phyloP scores from a whole-genome alignment of 306 rosid species.

The Castanea sativa region DNA sequence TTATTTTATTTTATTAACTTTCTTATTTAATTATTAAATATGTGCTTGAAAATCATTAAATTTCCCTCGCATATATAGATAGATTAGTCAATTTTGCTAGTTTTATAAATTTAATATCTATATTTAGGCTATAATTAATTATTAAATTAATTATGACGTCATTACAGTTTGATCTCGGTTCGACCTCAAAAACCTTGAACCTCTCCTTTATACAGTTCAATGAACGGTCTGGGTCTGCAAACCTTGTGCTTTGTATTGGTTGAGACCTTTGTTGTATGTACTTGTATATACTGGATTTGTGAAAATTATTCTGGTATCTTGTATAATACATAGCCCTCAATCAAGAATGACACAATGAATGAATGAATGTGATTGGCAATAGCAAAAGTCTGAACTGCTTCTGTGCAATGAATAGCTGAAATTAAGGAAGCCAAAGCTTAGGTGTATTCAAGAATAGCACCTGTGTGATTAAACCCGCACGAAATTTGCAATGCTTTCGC shows the following conservation, averaged over 20 bases:
- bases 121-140: no score
- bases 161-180: no score
- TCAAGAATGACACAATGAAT: slow-evolving; percentile 1
- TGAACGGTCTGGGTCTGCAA: no score
- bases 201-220: no score
- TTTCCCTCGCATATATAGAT: no score
- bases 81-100: no score
- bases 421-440: slow-evolving; percentile 29
- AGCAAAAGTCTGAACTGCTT: neutral
- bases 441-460: slow-evolving; percentile 66
- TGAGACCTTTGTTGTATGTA: slow-evolving; percentile 10
- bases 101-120: no score
- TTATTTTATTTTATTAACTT: no score
- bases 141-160: no score
- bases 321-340: neutral
- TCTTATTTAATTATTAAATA: no score
- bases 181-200: no score
- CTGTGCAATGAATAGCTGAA: neutral
- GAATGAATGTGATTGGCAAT: neutral
- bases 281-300: neutral
- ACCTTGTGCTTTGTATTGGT: slow-evolving; percentile 17
- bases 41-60: no score
- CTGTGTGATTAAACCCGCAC: slow-evolving; percentile 98
- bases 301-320: slow-evolving; percentile 18
- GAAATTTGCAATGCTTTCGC: slow-evolving; percentile 75